A percentile compares a stretch with the other conserved stretches of the same genome.
Evolutionary conservation across 768 basidiomycete species (phyloP).

Genomic region (Lyophyllum shimeji): DNA sequence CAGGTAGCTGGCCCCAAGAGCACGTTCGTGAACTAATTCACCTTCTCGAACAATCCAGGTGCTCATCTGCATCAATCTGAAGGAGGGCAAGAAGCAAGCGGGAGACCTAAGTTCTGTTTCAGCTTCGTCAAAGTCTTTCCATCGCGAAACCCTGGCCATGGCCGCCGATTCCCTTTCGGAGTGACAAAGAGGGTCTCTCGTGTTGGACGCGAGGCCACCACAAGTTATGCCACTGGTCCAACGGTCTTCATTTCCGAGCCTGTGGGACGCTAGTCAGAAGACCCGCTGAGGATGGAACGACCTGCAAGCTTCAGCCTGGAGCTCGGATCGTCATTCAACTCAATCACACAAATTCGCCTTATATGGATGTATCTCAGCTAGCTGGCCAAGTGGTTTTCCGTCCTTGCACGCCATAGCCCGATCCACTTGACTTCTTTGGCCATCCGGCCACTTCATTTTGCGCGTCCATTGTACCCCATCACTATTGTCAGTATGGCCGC

Average conservation of each 20-base stretch:
- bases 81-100: not conserved
- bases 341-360: not conserved
- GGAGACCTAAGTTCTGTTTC: slow-evolving; percentile 6
- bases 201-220: slow-evolving; percentile 14
- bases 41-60: not conserved
- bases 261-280: not conserved
- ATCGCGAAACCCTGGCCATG: not conserved
- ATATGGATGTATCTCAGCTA: not conserved
- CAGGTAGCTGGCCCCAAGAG: not conserved
- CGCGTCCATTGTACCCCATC: not conserved
- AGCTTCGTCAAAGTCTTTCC: not conserved
- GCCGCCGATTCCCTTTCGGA: not conserved
- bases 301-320: not conserved
- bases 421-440: slow-evolving; percentile 4
- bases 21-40: not conserved
- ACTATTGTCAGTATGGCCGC: slow-evolving; percentile 14
- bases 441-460: slow-evolving; percentile 9
- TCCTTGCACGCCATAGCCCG: not conserved
- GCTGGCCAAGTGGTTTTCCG: not conserved
- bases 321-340: not conserved
- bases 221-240: slow-evolving; percentile 11
- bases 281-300: not conserved
- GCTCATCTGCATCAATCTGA: not conserved
- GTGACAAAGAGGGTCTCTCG: slow-evolving; percentile 12
- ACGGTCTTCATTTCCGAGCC: slow-evolving; percentile 16